Percentiles rank a stretch among this genome's conserved stretches.
Evolutionary conservation across 169 alveolate genomes (phyloP).

Genomic region (Eimeria necatrix): DNA sequence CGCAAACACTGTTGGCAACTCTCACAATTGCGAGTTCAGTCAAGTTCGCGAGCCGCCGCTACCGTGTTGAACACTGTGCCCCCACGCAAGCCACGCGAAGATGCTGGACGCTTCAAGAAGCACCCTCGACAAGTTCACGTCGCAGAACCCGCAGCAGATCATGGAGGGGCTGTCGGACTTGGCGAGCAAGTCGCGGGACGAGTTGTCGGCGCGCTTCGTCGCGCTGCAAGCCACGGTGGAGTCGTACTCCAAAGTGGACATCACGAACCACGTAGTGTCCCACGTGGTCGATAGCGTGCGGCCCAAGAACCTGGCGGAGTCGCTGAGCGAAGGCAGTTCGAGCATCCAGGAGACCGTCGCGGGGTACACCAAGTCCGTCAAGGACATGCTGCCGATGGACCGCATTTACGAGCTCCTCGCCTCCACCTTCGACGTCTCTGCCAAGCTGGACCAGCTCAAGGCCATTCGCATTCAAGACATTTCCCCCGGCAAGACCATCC

Average conservation of each 20-base stretch:
- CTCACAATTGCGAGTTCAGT: no score
- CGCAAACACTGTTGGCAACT: no score
- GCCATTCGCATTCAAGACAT: constrained; percentile 65
- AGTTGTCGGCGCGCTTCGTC: constrained; percentile 32
- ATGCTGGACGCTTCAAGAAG: constrained; percentile 62
- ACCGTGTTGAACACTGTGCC: no score
- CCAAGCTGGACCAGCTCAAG: constrained; percentile 55
- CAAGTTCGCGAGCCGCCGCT: no score
- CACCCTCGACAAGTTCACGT: constrained; percentile 42
- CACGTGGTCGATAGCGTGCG: constrained; percentile 65
- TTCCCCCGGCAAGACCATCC: constrained; percentile 57
- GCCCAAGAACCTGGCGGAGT: constrained; percentile 31
- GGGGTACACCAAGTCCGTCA: constrained; percentile 17
- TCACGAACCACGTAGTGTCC: constrained; percentile 57
- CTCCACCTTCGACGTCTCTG: constrained; percentile 67
- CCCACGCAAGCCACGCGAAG: background rate
- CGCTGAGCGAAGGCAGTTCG: constrained; percentile 39
- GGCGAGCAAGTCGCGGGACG: constrained; percentile 59
- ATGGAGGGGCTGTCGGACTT: constrained; percentile 69
- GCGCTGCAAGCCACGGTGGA: constrained; percentile 61
- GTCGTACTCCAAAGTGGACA: constrained; percentile 62
- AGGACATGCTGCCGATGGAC: constrained; percentile 52
- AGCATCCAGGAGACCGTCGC: constrained; percentile 31
- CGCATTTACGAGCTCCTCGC: constrained; percentile 43
- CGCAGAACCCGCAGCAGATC: constrained; percentile 53